Conservation (phyloP, 2,329 filamentous ascomycete species). For the Fusarium floridanum region DNA sequence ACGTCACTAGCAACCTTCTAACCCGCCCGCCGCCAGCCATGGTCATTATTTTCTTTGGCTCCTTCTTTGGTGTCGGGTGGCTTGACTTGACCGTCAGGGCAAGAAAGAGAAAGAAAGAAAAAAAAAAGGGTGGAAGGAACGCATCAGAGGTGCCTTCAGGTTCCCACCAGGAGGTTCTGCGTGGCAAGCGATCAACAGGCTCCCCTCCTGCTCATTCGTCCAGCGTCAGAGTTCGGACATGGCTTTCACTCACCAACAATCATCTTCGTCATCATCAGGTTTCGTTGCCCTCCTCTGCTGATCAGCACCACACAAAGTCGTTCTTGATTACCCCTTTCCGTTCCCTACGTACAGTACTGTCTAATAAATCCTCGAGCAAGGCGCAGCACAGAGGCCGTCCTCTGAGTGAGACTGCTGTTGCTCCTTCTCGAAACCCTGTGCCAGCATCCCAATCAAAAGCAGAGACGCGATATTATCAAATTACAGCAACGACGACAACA, state of each 20-base stretch:
- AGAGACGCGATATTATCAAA: conserved; percentile 14
- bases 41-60: conserved; percentile 23
- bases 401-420: conserved; percentile 8
- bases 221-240: conserved; percentile 7
- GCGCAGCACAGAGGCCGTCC: conserved; percentile 17
- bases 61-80: conserved; percentile 20
- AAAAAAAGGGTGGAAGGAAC: background rate
- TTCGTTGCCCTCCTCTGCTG: conserved; percentile 16
- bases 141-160: conserved; percentile 10
- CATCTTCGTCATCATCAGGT: conserved; percentile 29
- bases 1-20: conserved; percentile 28
- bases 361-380: background rate
- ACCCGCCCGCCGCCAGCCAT: conserved; percentile 30
- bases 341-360: background rate
- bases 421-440: conserved; percentile 4
- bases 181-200: conserved; percentile 27
- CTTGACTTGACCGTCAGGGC: conserved; percentile 20
- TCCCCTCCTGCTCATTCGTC: conserved; percentile 26
- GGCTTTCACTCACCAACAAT: conserved; percentile 10
- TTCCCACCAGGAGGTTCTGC: conserved; percentile 24
- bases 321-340: conserved; percentile 4
- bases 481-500: conserved; percentile 25
- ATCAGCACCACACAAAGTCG: conserved; percentile 27
- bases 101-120: background rate
- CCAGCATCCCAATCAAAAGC: conserved; percentile 3